These are phyloP conservation scores for Pseudogymnoascus sp. DNA, from an alignment of 2,329 filamentous ascomycete species.

Conservation along the genomic window DNA sequence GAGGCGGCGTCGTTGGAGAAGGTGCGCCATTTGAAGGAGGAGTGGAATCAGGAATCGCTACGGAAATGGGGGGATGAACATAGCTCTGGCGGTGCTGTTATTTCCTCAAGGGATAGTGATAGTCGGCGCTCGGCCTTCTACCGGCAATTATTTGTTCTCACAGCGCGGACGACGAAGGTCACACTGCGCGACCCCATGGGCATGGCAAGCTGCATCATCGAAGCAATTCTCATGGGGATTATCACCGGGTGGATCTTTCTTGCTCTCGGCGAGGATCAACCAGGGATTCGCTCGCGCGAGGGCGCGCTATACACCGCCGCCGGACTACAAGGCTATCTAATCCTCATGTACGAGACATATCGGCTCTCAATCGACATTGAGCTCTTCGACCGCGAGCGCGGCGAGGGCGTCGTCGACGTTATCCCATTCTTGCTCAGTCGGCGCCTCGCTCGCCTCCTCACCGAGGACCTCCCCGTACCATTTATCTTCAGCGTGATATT, in stretches of 20 bases:
- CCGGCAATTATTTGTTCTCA: constrained; percentile 58
- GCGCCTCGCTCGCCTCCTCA: constrained; percentile 56
- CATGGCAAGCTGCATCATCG: constrained; percentile 59
- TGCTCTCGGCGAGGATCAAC: constrained; percentile 52
- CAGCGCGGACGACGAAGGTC: constrained; percentile 58
- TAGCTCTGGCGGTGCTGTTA: neutral
- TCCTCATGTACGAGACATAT: constrained; percentile 68
- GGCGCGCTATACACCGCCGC: constrained; percentile 65
- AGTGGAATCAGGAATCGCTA: constrained; percentile 43
- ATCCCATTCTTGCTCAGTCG: constrained; percentile 62
- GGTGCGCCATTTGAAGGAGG: constrained; percentile 50
- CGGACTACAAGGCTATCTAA: constrained; percentile 66
- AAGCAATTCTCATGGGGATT: constrained; percentile 62
- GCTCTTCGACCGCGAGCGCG: constrained; percentile 66
- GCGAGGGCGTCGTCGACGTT: constrained; percentile 62
- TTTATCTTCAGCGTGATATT: constrained; percentile 61
- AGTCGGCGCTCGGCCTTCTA: constrained; percentile 43
- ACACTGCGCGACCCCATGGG: constrained; percentile 72
- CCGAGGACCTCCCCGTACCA: constrained; percentile 66
- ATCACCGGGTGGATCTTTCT: constrained; percentile 68
- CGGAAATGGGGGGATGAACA: constrained; percentile 16
- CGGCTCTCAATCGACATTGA: constrained; percentile 66
- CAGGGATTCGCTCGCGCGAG: constrained; percentile 65
- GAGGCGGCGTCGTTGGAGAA: constrained; percentile 51
- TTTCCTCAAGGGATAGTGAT: neutral